These are phyloP conservation scores for Russula olivacea DNA, from an alignment of 768 basidiomycete genomes.

Conservation along the genomic window DNA sequence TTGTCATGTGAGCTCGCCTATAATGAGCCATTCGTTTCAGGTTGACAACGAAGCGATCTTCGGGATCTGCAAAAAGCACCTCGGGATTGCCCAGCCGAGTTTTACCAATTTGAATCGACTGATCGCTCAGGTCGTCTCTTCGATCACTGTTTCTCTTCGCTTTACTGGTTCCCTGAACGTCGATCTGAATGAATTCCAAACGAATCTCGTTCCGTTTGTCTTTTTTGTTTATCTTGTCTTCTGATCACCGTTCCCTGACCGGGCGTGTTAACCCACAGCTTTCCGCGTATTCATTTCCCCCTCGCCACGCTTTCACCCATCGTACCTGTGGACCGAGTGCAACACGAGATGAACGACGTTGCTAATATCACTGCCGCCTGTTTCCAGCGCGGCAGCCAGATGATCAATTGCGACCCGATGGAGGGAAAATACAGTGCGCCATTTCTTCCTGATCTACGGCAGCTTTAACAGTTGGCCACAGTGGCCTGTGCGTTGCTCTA, in stretches of 20 bases:
- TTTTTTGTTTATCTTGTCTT: constrained; percentile 18
- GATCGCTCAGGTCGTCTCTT: constrained; percentile 56
- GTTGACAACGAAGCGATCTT: constrained; percentile 63
- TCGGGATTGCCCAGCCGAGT: constrained; percentile 49
- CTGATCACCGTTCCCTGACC: neutral
- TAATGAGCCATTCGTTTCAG: constrained; percentile 18
- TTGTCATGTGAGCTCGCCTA: constrained; percentile 70
- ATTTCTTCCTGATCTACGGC: neutral
- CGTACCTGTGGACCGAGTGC: constrained; percentile 54
- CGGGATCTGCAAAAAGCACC: constrained; percentile 54
- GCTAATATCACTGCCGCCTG: constrained; percentile 27
- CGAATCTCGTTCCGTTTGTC: constrained; percentile 51
- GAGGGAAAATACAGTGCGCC: constrained; percentile 69
- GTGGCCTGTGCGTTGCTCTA: constrained; percentile 67
- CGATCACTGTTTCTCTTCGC: constrained; percentile 44
- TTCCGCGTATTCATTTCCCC: constrained; percentile 64
- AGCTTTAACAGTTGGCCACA: constrained; percentile 19
- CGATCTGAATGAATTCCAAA: constrained; percentile 36
- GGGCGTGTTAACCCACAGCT: constrained; percentile 31
- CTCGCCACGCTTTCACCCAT: constrained; percentile 61
- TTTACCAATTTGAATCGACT: constrained; percentile 62
- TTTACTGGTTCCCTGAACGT: constrained; percentile 64
- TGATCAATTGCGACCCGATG: constrained; percentile 75
- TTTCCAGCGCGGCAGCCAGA: constrained; percentile 33
- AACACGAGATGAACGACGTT: constrained; percentile 63